A percentile compares a stretch with the other conserved stretches of the same genome.
phyloP scores from a whole-genome alignment of 2,329 filamentous ascomycete genomes.

The Fusarium nelsonii region DNA sequence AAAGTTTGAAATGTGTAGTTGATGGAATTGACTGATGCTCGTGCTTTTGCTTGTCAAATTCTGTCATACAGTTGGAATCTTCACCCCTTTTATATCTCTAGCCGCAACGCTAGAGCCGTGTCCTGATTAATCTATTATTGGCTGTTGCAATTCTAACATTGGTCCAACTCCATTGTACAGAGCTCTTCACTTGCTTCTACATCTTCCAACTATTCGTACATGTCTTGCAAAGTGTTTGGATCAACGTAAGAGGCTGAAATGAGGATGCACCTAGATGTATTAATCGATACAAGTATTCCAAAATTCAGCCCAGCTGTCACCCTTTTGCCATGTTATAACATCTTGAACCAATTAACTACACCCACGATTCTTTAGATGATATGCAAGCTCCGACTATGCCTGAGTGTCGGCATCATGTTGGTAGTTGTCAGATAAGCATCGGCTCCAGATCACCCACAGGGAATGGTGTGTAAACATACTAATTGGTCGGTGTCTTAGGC shows the following conservation, averaged over 20 bases:
- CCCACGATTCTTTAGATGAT: background rate
- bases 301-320: background rate
- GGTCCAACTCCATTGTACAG: background rate
- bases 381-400: background rate
- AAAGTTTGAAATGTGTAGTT: background rate
- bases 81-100: background rate
- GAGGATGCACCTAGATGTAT: background rate
- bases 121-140: background rate
- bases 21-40: background rate
- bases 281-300: background rate
- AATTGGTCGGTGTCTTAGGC: background rate
- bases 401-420: background rate
- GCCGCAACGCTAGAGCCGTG: background rate
- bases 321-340: background rate
- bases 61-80: background rate
- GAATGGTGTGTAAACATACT: background rate
- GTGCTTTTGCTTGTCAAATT: background rate
- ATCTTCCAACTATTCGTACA: background rate
- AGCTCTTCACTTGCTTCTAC: background rate
- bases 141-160: background rate
- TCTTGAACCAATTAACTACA: background rate
- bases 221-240: background rate
- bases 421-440: background rate
- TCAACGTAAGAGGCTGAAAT: slow-evolving; percentile 8
- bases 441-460: background rate